Base-by-base conservation (phyloP, 306 rosid genomes). In the Myrica gale region DNA sequence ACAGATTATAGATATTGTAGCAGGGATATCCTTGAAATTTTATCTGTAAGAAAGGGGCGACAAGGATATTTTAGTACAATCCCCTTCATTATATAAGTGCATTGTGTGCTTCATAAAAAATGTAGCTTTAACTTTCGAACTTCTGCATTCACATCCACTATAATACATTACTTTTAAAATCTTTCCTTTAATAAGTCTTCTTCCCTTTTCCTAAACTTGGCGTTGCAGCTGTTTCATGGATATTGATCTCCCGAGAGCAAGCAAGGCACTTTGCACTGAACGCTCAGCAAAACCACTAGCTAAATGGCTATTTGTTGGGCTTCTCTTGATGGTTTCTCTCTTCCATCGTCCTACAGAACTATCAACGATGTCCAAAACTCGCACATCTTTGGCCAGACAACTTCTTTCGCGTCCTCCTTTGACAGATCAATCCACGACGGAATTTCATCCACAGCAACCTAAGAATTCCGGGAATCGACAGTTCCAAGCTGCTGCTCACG, bases 291-390 rank as follows among this genome's bases (percentile, higher is more conserved):
- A 55, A 54, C 5, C 76, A 32, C 10, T 53, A 53, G 48, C 6
- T 72, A 4, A 53, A 53, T 8, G n/a, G 39, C 54, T 50, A 51
- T 32, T 71, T 13, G 32, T 72, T 5, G 52, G n/a, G 5, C 26
- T 72, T n/a, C 50, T 72, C 66, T 54, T 72, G 65, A 11, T 72
- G 7, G 16, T 72, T 46, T 41, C 67, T 54, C 39, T 72, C 76
- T 72, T 41, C 42, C 66, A 17, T 19, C 63, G 54, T n/a, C 65
- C 75, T 9, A 41, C 70, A 66, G 32, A 66, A 9, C 3, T 42
- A 8, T 8, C 62, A 4, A 51, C 11, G 16, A 26, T 17, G 26
- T 4, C 74, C 39, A 37, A 15, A 21, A 2, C 74, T 48, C 21
- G n/a, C 20, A 12, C 58, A 17, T 37, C 61, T 15, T 52, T 61